Conservation (phyloP, 2,329 filamentous ascomycete genomes). For the Furcasterigmium furcatum region DNA sequence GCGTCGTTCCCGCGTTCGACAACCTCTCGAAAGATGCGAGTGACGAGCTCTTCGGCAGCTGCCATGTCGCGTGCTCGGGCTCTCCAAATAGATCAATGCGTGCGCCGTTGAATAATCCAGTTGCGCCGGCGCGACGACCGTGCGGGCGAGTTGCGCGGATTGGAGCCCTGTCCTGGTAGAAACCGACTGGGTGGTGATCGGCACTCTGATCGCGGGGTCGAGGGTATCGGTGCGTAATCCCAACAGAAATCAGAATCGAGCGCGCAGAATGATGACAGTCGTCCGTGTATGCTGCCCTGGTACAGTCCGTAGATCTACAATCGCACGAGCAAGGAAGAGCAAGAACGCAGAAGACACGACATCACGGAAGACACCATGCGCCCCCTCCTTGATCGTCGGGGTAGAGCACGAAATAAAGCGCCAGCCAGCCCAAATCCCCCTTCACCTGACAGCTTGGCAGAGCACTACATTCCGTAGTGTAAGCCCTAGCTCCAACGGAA, state of each 20-base stretch:
- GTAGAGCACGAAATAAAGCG: background rate
- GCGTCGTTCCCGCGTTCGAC: constrained; percentile 31
- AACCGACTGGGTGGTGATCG: background rate
- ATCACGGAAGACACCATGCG: background rate
- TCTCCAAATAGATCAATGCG: no score
- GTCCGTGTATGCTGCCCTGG: background rate
- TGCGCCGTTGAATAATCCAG: background rate
- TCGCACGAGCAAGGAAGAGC: background rate
- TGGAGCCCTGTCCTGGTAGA: background rate
- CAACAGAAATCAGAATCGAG: background rate
- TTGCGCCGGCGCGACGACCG: background rate
- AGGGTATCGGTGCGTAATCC: background rate
- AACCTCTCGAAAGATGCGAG: constrained; percentile 30
- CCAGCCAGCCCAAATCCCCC: background rate
- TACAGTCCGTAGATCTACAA: background rate
- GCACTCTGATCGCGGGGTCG: background rate
- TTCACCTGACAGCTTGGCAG: background rate
- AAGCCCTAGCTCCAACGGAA: background rate
- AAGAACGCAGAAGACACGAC: background rate
- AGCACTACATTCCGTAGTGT: background rate
- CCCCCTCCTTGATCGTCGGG: background rate
- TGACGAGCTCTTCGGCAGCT: constrained; percentile 1
- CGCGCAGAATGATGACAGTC: background rate
- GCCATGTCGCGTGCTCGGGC: background rate
- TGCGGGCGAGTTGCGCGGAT: background rate